Evolutionary conservation across 2,329 filamentous ascomycete genomes (phyloP).

Genomic region (Aspergillus fumigatiaffinis): DNA sequence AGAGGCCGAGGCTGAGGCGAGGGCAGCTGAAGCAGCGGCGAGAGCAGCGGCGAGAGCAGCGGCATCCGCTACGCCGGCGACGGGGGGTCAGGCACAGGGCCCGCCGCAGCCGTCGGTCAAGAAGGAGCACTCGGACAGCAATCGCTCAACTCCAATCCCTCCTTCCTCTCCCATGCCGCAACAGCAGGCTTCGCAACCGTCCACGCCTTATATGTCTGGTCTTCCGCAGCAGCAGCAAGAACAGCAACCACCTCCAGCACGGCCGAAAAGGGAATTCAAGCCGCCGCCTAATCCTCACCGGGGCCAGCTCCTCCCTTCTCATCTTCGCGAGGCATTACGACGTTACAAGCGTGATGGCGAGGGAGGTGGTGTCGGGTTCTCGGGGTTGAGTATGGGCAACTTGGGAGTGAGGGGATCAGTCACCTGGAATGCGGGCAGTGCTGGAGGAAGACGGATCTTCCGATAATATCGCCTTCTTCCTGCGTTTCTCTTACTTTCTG

Average conservation of each 20-base stretch:
- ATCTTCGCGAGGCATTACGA: constrained; percentile 48
- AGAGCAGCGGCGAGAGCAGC: constrained; percentile 14
- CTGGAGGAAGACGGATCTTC: constrained; percentile 43
- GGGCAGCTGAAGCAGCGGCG: constrained; percentile 46
- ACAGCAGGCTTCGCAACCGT: not conserved
- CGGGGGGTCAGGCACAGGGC: not conserved
- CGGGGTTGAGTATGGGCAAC: constrained; percentile 44
- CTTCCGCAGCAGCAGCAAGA: constrained; percentile 12
- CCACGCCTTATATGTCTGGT: not conserved
- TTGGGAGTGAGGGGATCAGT: constrained; percentile 42
- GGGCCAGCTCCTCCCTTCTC: constrained; percentile 46
- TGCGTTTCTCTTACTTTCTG: not conserved
- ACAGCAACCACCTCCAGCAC: not conserved
- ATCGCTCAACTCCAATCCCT: constrained; percentile 10
- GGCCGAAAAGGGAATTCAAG: constrained; percentile 28
- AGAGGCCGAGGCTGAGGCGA: constrained; percentile 31
- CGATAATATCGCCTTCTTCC: constrained; percentile 23
- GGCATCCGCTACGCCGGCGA: not conserved
- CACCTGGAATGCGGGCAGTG: constrained; percentile 41
- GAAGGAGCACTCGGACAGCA: constrained; percentile 20
- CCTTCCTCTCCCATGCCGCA: constrained; percentile 2
- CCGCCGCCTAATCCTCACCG: constrained; percentile 44
- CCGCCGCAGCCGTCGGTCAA: constrained; percentile 18
- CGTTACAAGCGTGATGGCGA: constrained; percentile 48
- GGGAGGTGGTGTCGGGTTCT: constrained; percentile 46